Percentiles rank a stretch among this genome's conserved stretches.
Conservation (phyloP, 768 basidiomycete genomes). For the Amanita polypyramis region DNA sequence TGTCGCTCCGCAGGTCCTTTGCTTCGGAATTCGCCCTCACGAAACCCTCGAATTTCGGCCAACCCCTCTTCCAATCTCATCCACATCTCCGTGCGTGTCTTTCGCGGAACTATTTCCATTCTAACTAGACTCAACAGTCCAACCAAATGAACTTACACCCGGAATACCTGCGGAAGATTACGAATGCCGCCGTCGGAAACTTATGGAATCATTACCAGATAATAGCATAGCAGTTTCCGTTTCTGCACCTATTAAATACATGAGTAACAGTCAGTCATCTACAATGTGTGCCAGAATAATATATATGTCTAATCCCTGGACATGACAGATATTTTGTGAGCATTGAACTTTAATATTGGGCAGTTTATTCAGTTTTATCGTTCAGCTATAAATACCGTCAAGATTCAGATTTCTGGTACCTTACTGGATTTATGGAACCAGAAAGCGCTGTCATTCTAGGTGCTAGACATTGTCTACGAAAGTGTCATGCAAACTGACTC, state of each 20-base stretch:
- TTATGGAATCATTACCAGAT: slow-evolving; percentile 70
- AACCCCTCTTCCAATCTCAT: slow-evolving; percentile 70
- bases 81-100: slow-evolving; percentile 59
- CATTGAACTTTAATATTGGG: neutral
- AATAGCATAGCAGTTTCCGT: slow-evolving; percentile 66
- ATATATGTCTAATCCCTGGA: slow-evolving; percentile 8
- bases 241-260: slow-evolving; percentile 76
- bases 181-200: slow-evolving; percentile 49
- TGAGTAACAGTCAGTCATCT: slow-evolving; percentile 59
- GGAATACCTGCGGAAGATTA: slow-evolving; percentile 77
- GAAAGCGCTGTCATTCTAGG: slow-evolving; percentile 83
- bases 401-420: slow-evolving; percentile 87
- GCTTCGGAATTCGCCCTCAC: slow-evolving; percentile 10
- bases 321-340: slow-evolving; percentile 66
- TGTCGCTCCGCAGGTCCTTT: neutral
- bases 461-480: slow-evolving; percentile 15
- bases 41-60: slow-evolving; percentile 75
- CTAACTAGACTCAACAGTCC: slow-evolving; percentile 26
- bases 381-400: slow-evolving; percentile 91
- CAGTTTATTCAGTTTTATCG: slow-evolving; percentile 6
- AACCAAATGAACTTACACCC: slow-evolving; percentile 63
- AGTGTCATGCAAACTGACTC: slow-evolving; percentile 2
- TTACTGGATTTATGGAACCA: slow-evolving; percentile 93
- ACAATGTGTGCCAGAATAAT: slow-evolving; percentile 6
- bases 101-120: neutral